These are phyloP conservation scores for Suhomyces anneliseae DNA, from an alignment of 1,139 yeast genomes.

Conservation along the genomic window DNA sequence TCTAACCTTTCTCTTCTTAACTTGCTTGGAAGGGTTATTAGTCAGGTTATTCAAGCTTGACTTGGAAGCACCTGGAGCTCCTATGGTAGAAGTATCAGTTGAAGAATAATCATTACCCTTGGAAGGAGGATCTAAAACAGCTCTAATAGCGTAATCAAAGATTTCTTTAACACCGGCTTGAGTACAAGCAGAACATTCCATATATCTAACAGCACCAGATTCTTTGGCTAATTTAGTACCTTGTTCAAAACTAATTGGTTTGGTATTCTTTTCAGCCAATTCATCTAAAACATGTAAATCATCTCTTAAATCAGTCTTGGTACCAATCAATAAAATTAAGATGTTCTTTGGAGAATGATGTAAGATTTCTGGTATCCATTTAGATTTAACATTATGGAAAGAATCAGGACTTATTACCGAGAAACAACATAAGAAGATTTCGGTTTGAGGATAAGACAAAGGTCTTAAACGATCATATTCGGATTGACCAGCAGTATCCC, in stretches of 20 bases:
- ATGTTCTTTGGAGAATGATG: conserved; percentile 82
- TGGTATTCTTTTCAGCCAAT: conserved; percentile 59
- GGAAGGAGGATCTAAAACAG: conserved; percentile 61
- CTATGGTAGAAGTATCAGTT: conserved; percentile 7
- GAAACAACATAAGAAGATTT: conserved; percentile 83
- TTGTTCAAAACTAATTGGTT: conserved; percentile 63
- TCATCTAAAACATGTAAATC: conserved; percentile 76
- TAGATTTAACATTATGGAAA: conserved; percentile 69
- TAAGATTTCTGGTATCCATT: conserved; percentile 86
- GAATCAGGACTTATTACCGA: conserved; percentile 82
- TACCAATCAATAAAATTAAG: conserved; percentile 78
- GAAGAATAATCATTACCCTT: conserved; percentile 5
- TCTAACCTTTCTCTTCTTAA: conserved; percentile 35
- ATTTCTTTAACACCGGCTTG: conserved; percentile 83
- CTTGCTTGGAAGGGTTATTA: conserved; percentile 4
- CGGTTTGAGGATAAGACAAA: conserved; percentile 89
- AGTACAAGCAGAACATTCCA: conserved; percentile 93
- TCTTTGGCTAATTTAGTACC: conserved; percentile 71
- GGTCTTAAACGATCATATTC: conserved; percentile 93
- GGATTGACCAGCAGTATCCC: conserved; percentile 99
- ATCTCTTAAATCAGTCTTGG: conserved; percentile 82
- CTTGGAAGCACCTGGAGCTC: conserved; percentile 9
- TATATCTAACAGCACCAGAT: conserved; percentile 69
- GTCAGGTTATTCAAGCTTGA: not conserved
- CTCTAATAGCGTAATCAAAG: conserved; percentile 76